These are phyloP conservation scores for Nakazawaea wickerhamii DNA, from an alignment of 805 yeast species.

Conservation along the genomic window DNA sequence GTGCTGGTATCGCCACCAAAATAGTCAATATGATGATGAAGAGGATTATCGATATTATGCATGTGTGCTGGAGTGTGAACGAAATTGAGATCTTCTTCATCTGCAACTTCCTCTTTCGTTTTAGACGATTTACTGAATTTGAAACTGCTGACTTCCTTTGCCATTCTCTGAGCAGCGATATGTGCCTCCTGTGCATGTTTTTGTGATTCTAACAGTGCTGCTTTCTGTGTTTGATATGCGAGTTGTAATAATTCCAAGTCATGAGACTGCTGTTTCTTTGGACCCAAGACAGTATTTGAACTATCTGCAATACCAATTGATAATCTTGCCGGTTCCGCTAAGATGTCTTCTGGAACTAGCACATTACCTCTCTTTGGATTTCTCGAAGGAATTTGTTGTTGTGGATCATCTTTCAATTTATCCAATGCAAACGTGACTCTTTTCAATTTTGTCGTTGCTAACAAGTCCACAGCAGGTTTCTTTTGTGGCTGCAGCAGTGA, in stretches of 20 bases:
- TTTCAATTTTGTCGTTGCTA: slow-evolving; percentile 26
- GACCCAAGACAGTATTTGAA: slow-evolving; percentile 25
- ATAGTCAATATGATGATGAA: slow-evolving; percentile 40
- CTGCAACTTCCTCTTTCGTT: slow-evolving; percentile 22
- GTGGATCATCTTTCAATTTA: slow-evolving; percentile 45
- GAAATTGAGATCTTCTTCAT: slow-evolving; percentile 14
- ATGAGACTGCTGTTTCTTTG: slow-evolving; percentile 25
- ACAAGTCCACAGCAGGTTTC: not conserved
- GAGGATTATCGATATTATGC: slow-evolving; percentile 64
- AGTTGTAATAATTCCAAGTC: slow-evolving; percentile 43
- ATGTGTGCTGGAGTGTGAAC: slow-evolving; percentile 20
- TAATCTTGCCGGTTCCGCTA: slow-evolving; percentile 56
- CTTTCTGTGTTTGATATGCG: slow-evolving; percentile 55
- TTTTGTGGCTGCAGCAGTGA: not conserved
- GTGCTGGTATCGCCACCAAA: slow-evolving; percentile 25
- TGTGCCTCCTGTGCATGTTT: slow-evolving; percentile 78
- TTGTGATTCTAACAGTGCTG: slow-evolving; percentile 53
- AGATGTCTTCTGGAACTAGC: slow-evolving; percentile 59
- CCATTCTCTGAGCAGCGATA: slow-evolving; percentile 61
- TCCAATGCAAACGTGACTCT: slow-evolving; percentile 50
- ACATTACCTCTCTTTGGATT: slow-evolving; percentile 51
- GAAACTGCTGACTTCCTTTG: slow-evolving; percentile 53
- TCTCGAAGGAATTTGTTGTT: slow-evolving; percentile 57
- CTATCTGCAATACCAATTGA: slow-evolving; percentile 63
- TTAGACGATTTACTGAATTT: slow-evolving; percentile 25